These are phyloP conservation scores for Rhizoclosmatium globosum DNA, from an alignment of 192 early-diverging fungal genomes.

Conservation along the genomic window DNA sequence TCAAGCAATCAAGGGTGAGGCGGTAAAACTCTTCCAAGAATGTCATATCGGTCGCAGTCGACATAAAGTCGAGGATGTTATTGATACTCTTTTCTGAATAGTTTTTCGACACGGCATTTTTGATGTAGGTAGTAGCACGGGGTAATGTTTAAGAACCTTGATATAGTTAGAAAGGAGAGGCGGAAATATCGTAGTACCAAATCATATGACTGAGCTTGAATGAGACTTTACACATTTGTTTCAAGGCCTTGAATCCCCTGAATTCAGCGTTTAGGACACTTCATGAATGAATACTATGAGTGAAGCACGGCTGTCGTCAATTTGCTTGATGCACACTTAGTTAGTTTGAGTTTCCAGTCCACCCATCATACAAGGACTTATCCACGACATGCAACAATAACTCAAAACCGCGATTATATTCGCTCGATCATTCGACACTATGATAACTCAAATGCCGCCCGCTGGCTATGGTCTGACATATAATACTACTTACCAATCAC, in stretches of 20 bases:
- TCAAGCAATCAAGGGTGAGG: conserved; percentile 73
- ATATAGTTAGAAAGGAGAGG: background rate
- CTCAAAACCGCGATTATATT: too few relatives aligned
- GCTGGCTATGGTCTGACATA: too few relatives aligned
- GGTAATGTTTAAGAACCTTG: conserved; percentile 78
- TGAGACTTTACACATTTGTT: conserved; percentile 86
- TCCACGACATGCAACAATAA: too few relatives aligned
- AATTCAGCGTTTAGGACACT: background rate
- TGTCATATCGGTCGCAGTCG: conserved; percentile 75
- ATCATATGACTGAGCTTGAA: conserved; percentile 71
- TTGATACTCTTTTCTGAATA: conserved; percentile 92
- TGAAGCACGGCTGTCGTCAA: background rate
- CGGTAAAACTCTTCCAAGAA: conserved; percentile 89
- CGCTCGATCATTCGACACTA: background rate
- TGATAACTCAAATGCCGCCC: too few relatives aligned
- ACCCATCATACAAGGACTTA: too few relatives aligned
- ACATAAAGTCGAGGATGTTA: conserved; percentile 85
- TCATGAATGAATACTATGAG: background rate
- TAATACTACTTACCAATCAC: conserved; percentile 73
- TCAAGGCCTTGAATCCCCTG: conserved; percentile 91
- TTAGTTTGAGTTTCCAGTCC: too few relatives aligned
- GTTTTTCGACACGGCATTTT: conserved; percentile 82
- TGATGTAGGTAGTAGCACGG: conserved; percentile 74
- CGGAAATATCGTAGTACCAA: conserved; percentile 51
- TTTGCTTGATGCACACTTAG: too few relatives aligned